A percentile compares a stretch with the other conserved stretches of the same genome.
phyloP scores from a whole-genome alignment of 2,329 filamentous ascomycete genomes.

The Aureobasidium sp. region DNA sequence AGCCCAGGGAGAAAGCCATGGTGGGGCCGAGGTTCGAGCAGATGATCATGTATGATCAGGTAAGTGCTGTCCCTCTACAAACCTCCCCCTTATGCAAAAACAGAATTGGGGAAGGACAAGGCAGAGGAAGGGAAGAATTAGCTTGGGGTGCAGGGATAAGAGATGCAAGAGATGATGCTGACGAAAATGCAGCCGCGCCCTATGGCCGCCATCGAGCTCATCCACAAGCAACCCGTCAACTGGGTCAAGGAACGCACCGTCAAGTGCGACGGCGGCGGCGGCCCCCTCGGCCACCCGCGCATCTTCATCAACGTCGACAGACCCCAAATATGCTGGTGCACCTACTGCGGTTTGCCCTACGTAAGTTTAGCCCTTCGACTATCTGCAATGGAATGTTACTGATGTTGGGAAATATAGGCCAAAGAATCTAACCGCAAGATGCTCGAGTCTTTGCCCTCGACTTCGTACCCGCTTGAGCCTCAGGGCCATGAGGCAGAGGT shows the following conservation, averaged over 20 bases:
- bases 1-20: constrained; percentile 76
- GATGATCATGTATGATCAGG: constrained; percentile 88
- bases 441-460: constrained; percentile 72
- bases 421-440: constrained; percentile 81
- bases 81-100: too few relatives aligned
- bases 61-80: constrained; percentile 38
- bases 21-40: constrained; percentile 92
- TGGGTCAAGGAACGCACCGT: constrained; percentile 82
- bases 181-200: constrained; percentile 64
- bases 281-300: constrained; percentile 79
- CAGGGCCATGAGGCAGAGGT: constrained; percentile 54
- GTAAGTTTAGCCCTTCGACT: constrained; percentile 49
- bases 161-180: not conserved
- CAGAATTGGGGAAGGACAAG: too few relatives aligned
- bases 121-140: not conserved
- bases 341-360: constrained; percentile 88
- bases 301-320: constrained; percentile 99
- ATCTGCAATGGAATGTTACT: not conserved
- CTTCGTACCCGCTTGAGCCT: constrained; percentile 67
- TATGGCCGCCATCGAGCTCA: constrained; percentile 84
- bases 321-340: constrained; percentile 83
- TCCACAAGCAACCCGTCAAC: constrained; percentile 89
- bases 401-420: constrained; percentile 50
- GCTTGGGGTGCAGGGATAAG: not conserved
- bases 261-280: constrained; percentile 86